Conservation (phyloP, 2,329 filamentous ascomycete genomes). For the Cladosporium sp. region DNA sequence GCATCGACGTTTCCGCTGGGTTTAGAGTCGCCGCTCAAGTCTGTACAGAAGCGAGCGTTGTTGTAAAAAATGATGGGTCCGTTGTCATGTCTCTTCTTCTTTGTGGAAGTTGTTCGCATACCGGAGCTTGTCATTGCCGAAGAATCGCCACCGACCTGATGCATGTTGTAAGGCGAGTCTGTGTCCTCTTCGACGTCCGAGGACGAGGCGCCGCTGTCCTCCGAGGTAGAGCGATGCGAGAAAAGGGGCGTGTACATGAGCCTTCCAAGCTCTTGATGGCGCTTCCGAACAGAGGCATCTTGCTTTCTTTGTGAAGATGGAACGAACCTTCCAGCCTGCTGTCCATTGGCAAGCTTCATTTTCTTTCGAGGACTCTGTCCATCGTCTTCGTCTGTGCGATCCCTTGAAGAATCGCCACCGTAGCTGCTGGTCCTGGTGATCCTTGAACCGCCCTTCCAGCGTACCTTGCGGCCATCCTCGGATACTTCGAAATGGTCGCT, state of each 20-base stretch:
- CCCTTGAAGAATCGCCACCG: constrained; percentile 22
- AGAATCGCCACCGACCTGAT: constrained; percentile 31
- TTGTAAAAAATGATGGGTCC: constrained; percentile 83
- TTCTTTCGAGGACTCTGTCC: constrained; percentile 25
- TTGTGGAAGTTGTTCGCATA: constrained; percentile 39
- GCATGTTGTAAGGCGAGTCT: constrained; percentile 26
- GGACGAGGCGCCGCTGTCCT: constrained; percentile 36
- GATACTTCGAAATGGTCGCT: constrained; percentile 76
- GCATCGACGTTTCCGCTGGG: constrained; percentile 7
- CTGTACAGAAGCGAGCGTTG: constrained; percentile 74
- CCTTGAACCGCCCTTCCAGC: constrained; percentile 69
- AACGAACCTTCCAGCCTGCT: background rate
- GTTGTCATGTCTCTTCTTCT: constrained; percentile 48
- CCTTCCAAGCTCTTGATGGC: constrained; percentile 28
- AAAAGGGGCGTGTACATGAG: constrained; percentile 47
- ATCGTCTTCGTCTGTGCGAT: constrained; percentile 18
- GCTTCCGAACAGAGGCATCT: constrained; percentile 8
- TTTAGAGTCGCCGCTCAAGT: constrained; percentile 64
- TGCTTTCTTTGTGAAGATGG: background rate
- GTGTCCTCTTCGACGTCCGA: constrained; percentile 31
- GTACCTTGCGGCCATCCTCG: constrained; percentile 70
- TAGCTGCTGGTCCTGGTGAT: constrained; percentile 63
- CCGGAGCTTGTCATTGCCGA: constrained; percentile 45
- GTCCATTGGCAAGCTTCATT: constrained; percentile 23
- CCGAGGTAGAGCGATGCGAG: constrained; percentile 41